Evolutionary conservation across 441 rosid species (phyloP).

Genomic region (Metrosideros polymorpha): DNA sequence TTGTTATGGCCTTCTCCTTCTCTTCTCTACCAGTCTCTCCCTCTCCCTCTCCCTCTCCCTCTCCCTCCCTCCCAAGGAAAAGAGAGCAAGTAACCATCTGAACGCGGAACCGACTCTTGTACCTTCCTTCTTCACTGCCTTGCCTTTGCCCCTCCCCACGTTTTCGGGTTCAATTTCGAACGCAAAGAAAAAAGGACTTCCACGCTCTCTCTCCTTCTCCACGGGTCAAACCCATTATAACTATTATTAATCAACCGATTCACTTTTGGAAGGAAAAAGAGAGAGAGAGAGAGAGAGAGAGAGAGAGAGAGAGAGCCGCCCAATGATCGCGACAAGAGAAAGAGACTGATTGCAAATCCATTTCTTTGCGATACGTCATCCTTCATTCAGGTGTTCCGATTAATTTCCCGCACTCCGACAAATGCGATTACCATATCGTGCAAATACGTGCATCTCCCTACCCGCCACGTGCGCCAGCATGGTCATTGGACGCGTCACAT

Average conservation of each 20-base stretch:
- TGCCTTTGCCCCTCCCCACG: background rate
- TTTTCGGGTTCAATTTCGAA: background rate
- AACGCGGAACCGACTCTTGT: background rate
- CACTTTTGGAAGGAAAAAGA: background rate
- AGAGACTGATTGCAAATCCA: too few relatives aligned
- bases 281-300: background rate
- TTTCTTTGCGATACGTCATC: too few relatives aligned
- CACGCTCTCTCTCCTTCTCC: background rate
- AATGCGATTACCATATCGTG: background rate
- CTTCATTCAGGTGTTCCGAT: too few relatives aligned
- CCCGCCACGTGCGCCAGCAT: background rate
- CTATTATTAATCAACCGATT: background rate
- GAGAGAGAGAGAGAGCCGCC: background rate
- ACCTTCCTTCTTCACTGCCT: too few relatives aligned
- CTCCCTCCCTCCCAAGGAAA: background rate
- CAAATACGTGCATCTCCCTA: background rate
- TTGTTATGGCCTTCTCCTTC: background rate
- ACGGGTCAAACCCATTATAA: background rate
- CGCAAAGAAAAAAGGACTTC: background rate
- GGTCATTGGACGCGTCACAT: background rate
- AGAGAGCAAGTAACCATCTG: background rate
- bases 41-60: background rate
- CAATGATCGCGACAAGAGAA: background rate
- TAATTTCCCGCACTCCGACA: background rate
- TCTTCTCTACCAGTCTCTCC: background rate